phyloP scores from a whole-genome alignment of 768 basidiomycete genomes.

The Phylloporus rhodoxanthus region DNA sequence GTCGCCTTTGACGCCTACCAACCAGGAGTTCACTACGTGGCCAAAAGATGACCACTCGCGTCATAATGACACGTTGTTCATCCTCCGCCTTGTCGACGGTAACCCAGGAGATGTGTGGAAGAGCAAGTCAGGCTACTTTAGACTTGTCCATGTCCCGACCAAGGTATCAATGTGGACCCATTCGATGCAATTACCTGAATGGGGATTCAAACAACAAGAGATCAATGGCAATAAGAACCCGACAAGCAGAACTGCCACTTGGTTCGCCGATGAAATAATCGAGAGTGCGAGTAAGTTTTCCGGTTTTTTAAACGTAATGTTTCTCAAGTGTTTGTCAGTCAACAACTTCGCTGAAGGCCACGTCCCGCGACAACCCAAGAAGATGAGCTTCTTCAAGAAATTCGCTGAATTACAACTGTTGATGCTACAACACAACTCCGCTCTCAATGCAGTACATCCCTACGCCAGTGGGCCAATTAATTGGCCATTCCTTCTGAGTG shows the following conservation, averaged over 20 bases:
- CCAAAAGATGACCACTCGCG: conserved; percentile 68
- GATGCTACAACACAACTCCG: conserved; percentile 99
- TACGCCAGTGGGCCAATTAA: conserved; percentile 95
- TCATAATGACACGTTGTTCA: conserved; percentile 88
- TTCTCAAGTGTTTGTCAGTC: conserved; percentile 37
- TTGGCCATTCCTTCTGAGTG: conserved; percentile 95
- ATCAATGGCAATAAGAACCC: conserved; percentile 96
- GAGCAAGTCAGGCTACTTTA: conserved; percentile 92
- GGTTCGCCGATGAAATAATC: conserved; percentile 85
- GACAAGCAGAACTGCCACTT: conserved; percentile 72
- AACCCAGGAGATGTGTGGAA: conserved; percentile 80
- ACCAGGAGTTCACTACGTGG: conserved; percentile 97
- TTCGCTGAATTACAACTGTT: conserved; percentile 88
- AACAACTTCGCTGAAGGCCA: conserved; percentile 49
- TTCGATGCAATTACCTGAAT: conserved; percentile 77
- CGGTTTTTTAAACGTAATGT: not conserved
- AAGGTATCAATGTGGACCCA: conserved; percentile 95
- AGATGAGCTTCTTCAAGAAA: conserved; percentile 90
- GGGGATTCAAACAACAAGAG: conserved; percentile 97
- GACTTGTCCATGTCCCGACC: conserved; percentile 82
- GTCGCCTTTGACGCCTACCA: conserved; percentile 93
- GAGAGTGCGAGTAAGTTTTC: conserved; percentile 56
- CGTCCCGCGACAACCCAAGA: conserved; percentile 63
- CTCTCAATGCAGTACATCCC: conserved; percentile 93
- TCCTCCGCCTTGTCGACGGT: conserved; percentile 64